Conservation (phyloP, 495 filamentous ascomycete species). For the Penicillium canariense region DNA sequence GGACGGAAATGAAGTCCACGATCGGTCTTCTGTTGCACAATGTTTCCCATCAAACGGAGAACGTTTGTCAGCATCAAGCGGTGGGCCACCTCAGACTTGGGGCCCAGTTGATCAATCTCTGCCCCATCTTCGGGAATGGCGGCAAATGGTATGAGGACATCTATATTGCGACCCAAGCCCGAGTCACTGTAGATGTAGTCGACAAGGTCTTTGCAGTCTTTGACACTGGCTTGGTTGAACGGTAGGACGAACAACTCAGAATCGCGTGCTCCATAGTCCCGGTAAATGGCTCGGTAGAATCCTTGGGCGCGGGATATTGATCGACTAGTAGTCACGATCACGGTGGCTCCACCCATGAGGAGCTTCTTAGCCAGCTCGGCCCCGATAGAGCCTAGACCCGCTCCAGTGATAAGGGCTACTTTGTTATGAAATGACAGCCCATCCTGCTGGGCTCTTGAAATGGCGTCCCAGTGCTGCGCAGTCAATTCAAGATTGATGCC, state of each 20-base stretch:
- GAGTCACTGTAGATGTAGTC: conserved; percentile 20
- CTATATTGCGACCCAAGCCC: conserved; percentile 14
- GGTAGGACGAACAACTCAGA: conserved; percentile 22
- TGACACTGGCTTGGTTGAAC: conserved; percentile 32
- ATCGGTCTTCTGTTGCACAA: background rate
- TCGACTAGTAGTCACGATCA: conserved; percentile 27
- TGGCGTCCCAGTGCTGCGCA: no score
- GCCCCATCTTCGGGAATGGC: conserved; percentile 22
- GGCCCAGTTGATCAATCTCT: conserved; percentile 23
- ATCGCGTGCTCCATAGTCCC: conserved; percentile 14
- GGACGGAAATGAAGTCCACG: conserved; percentile 86
- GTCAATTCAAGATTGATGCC: no score
- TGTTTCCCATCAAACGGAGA: conserved; percentile 17
- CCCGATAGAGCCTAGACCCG: conserved; percentile 26
- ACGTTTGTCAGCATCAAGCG: conserved; percentile 24
- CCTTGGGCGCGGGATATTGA: background rate
- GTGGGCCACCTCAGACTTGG: conserved; percentile 20
- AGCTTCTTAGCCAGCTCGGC: conserved; percentile 12
- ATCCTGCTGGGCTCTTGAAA: no score
- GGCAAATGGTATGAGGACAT: conserved; percentile 28
- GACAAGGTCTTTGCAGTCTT: conserved; percentile 22
- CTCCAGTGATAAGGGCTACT: conserved; percentile 25
- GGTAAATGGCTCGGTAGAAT: conserved; percentile 21
- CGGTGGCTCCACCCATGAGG: conserved; percentile 23
- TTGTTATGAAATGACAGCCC: conserved; percentile 3